Evolutionary conservation across 345 rosid species (phyloP).

Genomic region (Cardamine resedifolia): DNA sequence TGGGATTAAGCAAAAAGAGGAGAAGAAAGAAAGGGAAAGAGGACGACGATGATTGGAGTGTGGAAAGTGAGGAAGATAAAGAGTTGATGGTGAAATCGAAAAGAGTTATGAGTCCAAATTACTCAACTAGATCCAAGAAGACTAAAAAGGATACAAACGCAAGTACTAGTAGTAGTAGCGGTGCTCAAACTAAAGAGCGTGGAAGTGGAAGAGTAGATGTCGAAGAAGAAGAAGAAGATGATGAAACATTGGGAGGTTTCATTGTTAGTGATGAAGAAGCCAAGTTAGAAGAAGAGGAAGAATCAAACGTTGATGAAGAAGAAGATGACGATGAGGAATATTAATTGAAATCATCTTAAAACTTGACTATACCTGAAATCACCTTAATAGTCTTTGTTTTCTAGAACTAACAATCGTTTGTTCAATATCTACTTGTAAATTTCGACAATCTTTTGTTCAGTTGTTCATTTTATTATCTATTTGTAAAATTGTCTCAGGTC

Average conservation of each 20-base stretch:
- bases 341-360: not conserved
- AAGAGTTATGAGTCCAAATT: slow-evolving; percentile 36
- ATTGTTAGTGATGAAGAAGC: slow-evolving; percentile 57
- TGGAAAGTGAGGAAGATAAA: slow-evolving; percentile 61
- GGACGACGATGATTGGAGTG: slow-evolving; percentile 64
- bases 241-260: slow-evolving; percentile 74
- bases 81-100: slow-evolving; percentile 35
- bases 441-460: no score
- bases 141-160: slow-evolving; percentile 23
- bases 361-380: slow-evolving; percentile 5
- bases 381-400: not conserved
- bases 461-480: not conserved
- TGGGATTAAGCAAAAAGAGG: slow-evolving; percentile 45
- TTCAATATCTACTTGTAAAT: not conserved
- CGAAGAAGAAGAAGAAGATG: slow-evolving; percentile 37
- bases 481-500: not conserved
- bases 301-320: slow-evolving; percentile 38
- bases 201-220: slow-evolving; percentile 25
- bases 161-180: not conserved
- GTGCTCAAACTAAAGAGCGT: slow-evolving; percentile 15
- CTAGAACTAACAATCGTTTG: slow-evolving; percentile 9
- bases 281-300: slow-evolving; percentile 42
- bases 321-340: slow-evolving; percentile 31
- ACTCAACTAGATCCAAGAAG: slow-evolving; percentile 60
- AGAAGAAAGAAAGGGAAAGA: slow-evolving; percentile 42